Base-by-base conservation (phyloP, 2,329 filamentous ascomycete species). In the Fusarium sp. region DNA sequence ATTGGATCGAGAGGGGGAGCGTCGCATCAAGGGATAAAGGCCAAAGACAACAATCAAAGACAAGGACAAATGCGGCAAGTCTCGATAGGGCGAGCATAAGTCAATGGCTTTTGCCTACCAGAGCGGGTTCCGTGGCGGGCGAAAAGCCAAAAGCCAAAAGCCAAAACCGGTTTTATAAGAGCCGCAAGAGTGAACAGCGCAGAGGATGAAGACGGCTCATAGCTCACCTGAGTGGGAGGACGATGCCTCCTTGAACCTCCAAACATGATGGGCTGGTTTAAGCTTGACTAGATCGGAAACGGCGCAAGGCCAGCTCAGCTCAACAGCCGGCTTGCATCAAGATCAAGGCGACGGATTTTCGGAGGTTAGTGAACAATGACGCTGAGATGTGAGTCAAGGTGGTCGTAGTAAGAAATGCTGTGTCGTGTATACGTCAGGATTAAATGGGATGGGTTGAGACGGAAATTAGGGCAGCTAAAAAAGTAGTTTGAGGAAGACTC, bases 241-340 rank as follows among this genome's bases (percentile, higher is more conserved):
- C 85, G 83, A 79, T 85, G 85, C 81, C 84, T 87, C 82, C 85
- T 84, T 74, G 86, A 86, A 76, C 84, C 78, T 74, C 82, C 85
- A 80, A 89, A 89, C 87, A 88, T 87, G 74, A 69, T 74, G 51
- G 67, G 51, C 51, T 70, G 59, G 42, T 41, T 65, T 69, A 41
- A 41, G 52, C 59, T 66, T 50, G 36, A 42, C 67, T 70, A 75
- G 58, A 65, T 77, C 72, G 68, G 70, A 75, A 63, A 47, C 58
- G 72, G 72, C 72, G 68, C 65, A 30, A 68, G 60, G 78, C 76
- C 77, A 72, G 52, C 58, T 68, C n/a, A 50, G 55, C 59, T 73
- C 68, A 73, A 54, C 45, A 63, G 48, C n/a, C 22, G 59, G 57
- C 51, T 68, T 69, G 76, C 75, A 78, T 79, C 14, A 76, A 64